Evolutionary conservation across 495 filamentous ascomycete species (phyloP), one percentile per base, ranked within the genome.

Genomic region (Amphirosellinia nigrospora): DNA sequence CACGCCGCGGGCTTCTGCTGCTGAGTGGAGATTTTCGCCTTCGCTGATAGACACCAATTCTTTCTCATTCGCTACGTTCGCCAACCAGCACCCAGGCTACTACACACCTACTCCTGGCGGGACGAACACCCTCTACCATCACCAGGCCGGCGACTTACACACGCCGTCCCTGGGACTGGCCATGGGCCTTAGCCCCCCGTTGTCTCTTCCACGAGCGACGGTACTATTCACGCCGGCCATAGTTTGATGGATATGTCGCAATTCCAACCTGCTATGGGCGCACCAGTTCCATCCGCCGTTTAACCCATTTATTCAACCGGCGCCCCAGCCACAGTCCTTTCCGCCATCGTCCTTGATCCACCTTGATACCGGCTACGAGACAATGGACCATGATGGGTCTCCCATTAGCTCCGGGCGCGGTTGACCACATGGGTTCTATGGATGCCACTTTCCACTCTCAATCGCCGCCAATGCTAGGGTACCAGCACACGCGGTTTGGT

Each of bases 21-120:
- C 97, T 68, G 86, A 85, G 66, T 92, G 94, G 86, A 86, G 92
- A 58, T 96, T 96, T 76, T 96, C 94, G 2, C 92, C 94, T 11
- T 94, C 94, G 23, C 86, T 98, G 77, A 85, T 98, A 75, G 95
- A 98, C 71, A 89, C 94, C 19, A 92, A 88, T 74, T 90, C 93
- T 4, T 93, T 94, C 73, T 87, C 89, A 5, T 97, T 97, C 81
- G 82, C 89, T 64, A 83, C 84, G 52, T 92, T 96, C 71, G 90
- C 89, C 68, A 92, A 90, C 73, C 93, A 97, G 64, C 87, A 89
- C 46, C 88, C 91, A 30, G 91, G 91, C 26, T 94, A 96, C 79
- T 97, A 96, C 78, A 94, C 93, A 0, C 94, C 94, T 2, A 96
- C 93, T 1, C 93, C 94, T 3, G 92, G 91, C 38, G 93, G 92